Percentiles rank a stretch among this genome's conserved stretches.
Conservation (phyloP, 2,329 filamentous ascomycete species). For the Dendryphion nanum region DNA sequence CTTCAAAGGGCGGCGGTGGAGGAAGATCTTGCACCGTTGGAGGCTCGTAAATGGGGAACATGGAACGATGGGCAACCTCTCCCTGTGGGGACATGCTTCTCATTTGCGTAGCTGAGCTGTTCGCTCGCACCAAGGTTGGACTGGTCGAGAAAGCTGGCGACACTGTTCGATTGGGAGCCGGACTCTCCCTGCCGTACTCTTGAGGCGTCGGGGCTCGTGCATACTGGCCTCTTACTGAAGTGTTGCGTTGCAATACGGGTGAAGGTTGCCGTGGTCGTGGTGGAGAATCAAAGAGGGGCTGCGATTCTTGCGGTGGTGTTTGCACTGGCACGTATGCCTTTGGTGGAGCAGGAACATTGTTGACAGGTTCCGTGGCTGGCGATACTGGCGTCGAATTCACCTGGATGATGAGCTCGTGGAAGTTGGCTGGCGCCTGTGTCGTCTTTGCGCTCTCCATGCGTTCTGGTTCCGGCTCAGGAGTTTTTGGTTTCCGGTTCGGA, state of each 20-base stretch:
- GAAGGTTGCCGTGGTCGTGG: slow-evolving; percentile 20
- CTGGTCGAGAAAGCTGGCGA: slow-evolving; percentile 38
- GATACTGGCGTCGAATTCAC: slow-evolving; percentile 39
- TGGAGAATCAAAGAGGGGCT: slow-evolving; percentile 21
- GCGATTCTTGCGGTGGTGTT: slow-evolving; percentile 19
- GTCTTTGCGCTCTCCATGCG: slow-evolving; percentile 30
- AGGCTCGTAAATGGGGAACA: slow-evolving; percentile 76
- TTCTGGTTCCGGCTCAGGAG: slow-evolving; percentile 28
- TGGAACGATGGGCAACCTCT: slow-evolving; percentile 59
- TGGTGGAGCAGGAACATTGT: slow-evolving; percentile 17
- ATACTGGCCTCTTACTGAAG: slow-evolving; percentile 17
- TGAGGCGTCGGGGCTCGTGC: slow-evolving; percentile 16
- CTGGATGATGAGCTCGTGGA: slow-evolving; percentile 41
- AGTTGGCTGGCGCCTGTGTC: slow-evolving; percentile 30
- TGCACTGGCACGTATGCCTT: slow-evolving; percentile 25
- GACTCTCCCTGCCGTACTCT: too few species aligned
- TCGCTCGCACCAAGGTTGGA: slow-evolving; percentile 37
- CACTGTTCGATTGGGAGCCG: slow-evolving; percentile 29
- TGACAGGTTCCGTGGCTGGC: slow-evolving; percentile 11
- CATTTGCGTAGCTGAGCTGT: slow-evolving; percentile 32
- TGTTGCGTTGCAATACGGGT: slow-evolving; percentile 17
- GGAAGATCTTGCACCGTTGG: too few species aligned
- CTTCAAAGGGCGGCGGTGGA: slow-evolving; percentile 32
- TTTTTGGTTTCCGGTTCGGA: slow-evolving; percentile 29
- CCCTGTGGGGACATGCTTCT: slow-evolving; percentile 26